These are phyloP conservation scores for Penicillium coprophilum DNA, from an alignment of 495 filamentous ascomycete genomes.

Conservation along the genomic window DNA sequence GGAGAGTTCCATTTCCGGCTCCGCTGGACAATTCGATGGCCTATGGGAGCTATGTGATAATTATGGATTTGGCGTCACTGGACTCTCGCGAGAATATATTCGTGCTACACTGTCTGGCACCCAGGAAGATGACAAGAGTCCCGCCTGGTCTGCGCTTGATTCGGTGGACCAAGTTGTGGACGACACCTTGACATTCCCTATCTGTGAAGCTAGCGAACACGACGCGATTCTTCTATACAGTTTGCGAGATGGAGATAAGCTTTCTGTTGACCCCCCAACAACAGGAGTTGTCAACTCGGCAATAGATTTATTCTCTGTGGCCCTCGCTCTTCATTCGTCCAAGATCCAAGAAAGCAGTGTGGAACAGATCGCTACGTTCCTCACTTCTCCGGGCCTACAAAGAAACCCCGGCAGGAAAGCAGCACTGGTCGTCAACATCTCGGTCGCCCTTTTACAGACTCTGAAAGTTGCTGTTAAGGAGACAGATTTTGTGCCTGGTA, in stretches of 20 bases:
- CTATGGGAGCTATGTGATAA: constrained; percentile 97
- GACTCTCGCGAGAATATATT: constrained; percentile 76
- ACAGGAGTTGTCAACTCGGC: constrained; percentile 94
- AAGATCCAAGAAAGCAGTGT: constrained; percentile 95
- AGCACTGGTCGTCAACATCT: constrained; percentile 87
- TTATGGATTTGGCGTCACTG: constrained; percentile 87
- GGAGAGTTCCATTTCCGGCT: constrained; percentile 87
- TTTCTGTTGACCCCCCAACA: constrained; percentile 74
- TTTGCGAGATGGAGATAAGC: constrained; percentile 41
- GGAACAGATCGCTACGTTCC: constrained; percentile 85
- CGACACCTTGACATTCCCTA: constrained; percentile 65
- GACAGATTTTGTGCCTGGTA: constrained; percentile 66
- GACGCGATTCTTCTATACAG: constrained; percentile 84
- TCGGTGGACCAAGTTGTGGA: constrained; percentile 71
- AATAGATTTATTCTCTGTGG: constrained; percentile 86
- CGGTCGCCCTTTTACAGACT: constrained; percentile 73
- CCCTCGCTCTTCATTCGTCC: constrained; percentile 79
- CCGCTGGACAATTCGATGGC: constrained; percentile 85
- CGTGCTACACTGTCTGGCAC: constrained; percentile 69
- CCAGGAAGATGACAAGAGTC: constrained; percentile 55
- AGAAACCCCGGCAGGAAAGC: constrained; percentile 85
- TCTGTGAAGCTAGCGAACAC: constrained; percentile 82
- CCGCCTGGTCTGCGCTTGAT: constrained; percentile 60
- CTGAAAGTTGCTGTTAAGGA: constrained; percentile 84
- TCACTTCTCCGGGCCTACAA: constrained; percentile 75